A percentile compares a stretch with the other conserved stretches of the same genome.
Conservation (phyloP, 2,329 filamentous ascomycete genomes). For the Metarhizium brunneum region DNA sequence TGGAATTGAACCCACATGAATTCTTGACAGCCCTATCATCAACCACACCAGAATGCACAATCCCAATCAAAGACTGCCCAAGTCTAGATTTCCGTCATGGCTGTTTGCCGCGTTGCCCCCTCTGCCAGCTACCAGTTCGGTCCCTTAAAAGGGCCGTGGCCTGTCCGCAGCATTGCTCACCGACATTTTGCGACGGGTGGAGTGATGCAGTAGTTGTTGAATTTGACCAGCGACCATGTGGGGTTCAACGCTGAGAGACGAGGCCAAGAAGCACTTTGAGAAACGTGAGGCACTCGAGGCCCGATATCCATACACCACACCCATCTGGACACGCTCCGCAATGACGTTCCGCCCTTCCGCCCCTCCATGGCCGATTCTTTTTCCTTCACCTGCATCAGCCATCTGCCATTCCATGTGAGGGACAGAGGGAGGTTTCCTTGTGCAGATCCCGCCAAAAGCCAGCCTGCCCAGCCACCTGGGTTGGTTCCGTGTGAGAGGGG, state of each 20-base stretch:
- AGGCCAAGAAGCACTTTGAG: too few relatives aligned
- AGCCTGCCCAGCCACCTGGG: neutral
- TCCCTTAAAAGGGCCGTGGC: too few relatives aligned
- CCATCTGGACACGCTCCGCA: neutral
- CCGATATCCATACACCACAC: too few relatives aligned
- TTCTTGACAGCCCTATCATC: too few relatives aligned
- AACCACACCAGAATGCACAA: too few relatives aligned
- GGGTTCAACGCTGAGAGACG: neutral
- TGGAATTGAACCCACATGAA: too few relatives aligned
- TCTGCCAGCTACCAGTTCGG: neutral
- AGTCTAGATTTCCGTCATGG: too few relatives aligned
- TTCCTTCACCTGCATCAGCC: neutral
- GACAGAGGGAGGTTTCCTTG: neutral
- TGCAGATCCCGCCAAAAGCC: neutral
- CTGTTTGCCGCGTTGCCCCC: neutral
- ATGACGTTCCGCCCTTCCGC: slow-evolving; percentile 1
- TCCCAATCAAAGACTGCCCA: too few relatives aligned
- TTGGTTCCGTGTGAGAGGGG: too few relatives aligned
- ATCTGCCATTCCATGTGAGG: neutral
- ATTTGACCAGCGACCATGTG: slow-evolving; percentile 2
- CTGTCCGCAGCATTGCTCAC: slow-evolving; percentile 2
- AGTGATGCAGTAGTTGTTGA: neutral
- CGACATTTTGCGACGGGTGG: slow-evolving; percentile 7
- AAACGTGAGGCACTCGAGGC: too few relatives aligned
- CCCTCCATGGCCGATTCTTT: neutral